Percentiles rank a stretch among this genome's conserved stretches.
phyloP scores from a whole-genome alignment of 1,284 basidiomycete genomes.

The Moesziomyces globuligerus region DNA sequence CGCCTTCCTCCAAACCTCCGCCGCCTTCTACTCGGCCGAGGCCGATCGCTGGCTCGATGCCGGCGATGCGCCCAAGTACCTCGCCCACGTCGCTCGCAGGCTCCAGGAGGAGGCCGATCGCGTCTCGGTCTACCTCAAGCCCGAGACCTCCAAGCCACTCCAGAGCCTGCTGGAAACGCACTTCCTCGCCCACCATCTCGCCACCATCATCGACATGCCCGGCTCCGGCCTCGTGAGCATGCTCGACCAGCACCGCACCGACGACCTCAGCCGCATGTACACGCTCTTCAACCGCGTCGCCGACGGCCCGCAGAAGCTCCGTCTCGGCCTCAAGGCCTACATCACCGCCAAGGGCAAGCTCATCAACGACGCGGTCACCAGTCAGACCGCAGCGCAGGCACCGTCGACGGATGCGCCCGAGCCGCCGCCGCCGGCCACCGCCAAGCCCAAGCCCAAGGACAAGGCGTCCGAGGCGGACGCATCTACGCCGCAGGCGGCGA shows the following conservation, averaged over 20 bases:
- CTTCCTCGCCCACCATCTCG: slow-evolving; percentile 82
- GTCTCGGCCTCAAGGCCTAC: slow-evolving; percentile 78
- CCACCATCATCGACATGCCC: slow-evolving; percentile 79
- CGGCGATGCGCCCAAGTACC: slow-evolving; percentile 84
- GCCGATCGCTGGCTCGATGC: slow-evolving; percentile 77
- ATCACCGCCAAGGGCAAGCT: slow-evolving; percentile 80
- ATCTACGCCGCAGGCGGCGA: slow-evolving; percentile 60
- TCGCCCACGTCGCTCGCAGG: slow-evolving; percentile 83
- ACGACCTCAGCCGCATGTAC: slow-evolving; percentile 84
- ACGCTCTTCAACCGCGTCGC: slow-evolving; percentile 80
- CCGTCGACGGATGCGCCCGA: slow-evolving; percentile 19
- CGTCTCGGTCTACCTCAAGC: slow-evolving; percentile 87
- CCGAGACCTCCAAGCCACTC: slow-evolving; percentile 77
- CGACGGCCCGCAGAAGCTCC: slow-evolving; percentile 73
- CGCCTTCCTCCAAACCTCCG: slow-evolving; percentile 80
- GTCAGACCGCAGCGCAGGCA: slow-evolving; percentile 15
- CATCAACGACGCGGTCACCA: slow-evolving; percentile 75
- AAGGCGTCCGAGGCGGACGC: slow-evolving; percentile 22
- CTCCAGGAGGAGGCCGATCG: slow-evolving; percentile 86
- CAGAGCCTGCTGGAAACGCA: slow-evolving; percentile 80
- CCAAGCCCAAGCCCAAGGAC: slow-evolving; percentile 27
- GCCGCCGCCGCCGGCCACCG: not conserved
- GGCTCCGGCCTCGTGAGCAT: slow-evolving; percentile 87
- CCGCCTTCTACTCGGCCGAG: slow-evolving; percentile 82
- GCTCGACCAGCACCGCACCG: slow-evolving; percentile 82